Base-by-base conservation (phyloP, 371 early-diverging fungal genomes). In the Mucor sp. region DNA sequence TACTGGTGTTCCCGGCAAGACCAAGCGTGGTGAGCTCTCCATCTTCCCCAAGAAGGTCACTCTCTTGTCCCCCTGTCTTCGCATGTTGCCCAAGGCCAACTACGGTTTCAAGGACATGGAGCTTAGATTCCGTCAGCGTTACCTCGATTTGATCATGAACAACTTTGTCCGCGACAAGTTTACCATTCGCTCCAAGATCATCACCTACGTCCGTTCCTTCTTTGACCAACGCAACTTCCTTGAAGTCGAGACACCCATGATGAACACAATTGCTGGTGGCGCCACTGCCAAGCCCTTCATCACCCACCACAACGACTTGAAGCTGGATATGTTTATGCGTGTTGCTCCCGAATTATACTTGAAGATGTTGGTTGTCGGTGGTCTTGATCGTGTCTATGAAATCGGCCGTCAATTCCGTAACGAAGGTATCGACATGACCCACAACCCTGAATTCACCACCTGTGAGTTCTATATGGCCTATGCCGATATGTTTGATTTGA, bases 181-280 rank as follows among this genome's bases (percentile, higher is more conserved):
- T 77, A 83, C 94, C 62, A 88, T 88, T 33, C 91, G 99, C 59
- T 85, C 95, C 75, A 94, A 94, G 78, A 93, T 99, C 75, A 94
- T 99, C 77, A 90, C 94, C 77, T 97, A 95, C 77, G 83, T 99
- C 48, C 94, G 99, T 71, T 85, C 90, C 47, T 99, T 94, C 90
- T 86, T 99, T 65, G 97, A 99, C 78, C 80, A 89, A 65, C 90
- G 89, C 59, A 95, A 94, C 50, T 99, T 99, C 89, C 79, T 99
- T 58, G 99, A 99, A 84, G 99, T 99, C 63, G 99, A 99, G 80
- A 99, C 99, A n/a, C 99, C 99, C 60, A 99, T 99, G 96, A 97
- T 99, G 98, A 97, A 97, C 90, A 90, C 92, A 88, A 97, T 98
- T 82, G 97, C 99, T 53, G 99, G 99, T 69, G 99, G 99, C 70